Conservation (phyloP, 2,329 filamentous ascomycete genomes). For the Penicillium sp. region DNA sequence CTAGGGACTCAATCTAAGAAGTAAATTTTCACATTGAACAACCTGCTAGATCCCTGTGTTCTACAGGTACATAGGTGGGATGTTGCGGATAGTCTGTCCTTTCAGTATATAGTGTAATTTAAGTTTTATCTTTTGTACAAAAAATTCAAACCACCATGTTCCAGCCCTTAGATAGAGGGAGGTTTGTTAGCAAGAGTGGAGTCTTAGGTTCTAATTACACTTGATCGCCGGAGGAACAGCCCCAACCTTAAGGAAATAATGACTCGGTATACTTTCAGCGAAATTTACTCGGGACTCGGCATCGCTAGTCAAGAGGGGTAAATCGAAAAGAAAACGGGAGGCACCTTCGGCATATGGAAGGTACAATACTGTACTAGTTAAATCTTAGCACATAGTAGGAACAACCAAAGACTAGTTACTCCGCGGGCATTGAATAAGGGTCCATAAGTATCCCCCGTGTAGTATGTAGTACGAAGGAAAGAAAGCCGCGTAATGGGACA, state of each 20-base stretch:
- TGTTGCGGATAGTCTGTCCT: not conserved
- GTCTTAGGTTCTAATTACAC: not conserved
- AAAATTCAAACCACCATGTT: not conserved
- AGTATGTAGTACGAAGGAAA: slow-evolving; percentile 13
- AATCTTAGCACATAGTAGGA: not conserved
- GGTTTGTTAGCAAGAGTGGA: not conserved
- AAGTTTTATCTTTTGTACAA: not conserved
- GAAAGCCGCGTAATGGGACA: slow-evolving; percentile 21
- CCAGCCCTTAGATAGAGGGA: not conserved
- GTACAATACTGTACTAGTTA: not conserved
- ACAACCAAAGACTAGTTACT: not conserved
- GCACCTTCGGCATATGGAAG: not conserved
- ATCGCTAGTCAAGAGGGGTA: not conserved
- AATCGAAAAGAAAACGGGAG: too few species aligned
- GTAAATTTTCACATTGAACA: not conserved
- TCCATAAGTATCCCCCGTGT: slow-evolving; percentile 12
- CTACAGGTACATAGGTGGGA: not conserved
- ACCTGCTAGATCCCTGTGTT: not conserved
- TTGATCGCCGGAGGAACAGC: slow-evolving; percentile 14
- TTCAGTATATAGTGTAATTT: not conserved
- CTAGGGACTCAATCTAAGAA: slow-evolving; percentile 7
- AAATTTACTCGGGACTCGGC: slow-evolving; percentile 9
- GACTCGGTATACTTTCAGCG: not conserved
- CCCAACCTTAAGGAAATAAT: slow-evolving; percentile 25
- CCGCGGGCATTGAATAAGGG: not conserved